Base-by-base conservation (phyloP, 1,139 yeast genomes). In the Suhomyces choctaworum region DNA sequence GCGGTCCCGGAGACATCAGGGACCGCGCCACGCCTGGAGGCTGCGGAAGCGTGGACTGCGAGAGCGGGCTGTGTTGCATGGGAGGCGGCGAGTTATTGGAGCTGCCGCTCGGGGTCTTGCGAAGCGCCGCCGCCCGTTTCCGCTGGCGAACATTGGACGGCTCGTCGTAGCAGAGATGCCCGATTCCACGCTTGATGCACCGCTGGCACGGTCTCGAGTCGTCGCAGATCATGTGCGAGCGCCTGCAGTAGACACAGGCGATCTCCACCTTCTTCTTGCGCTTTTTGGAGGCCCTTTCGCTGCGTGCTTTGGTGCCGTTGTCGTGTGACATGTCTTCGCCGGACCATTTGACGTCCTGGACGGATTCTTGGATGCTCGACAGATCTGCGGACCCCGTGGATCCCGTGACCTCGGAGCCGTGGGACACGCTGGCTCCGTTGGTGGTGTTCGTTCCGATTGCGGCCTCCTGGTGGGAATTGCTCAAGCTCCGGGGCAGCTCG, bases 181-280 rank as follows among this genome's bases (percentile, higher is more conserved):
- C 94, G 29, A 90, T 90, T 27, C 87, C 88, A 45, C 97, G 68
- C 57, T 86, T 87, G 14, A 89, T 73, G 60, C 97, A 90, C 34
- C 97, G 66, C 35, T 81, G 77, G 56, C 97, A 90, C 2, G 97
- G 97, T 40, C 97, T 68, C 10, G 78, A 67, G 27, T 80, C 83
- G 56, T 89, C 96, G 62, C 97, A 90, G 21, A 89, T 86, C 94
- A 90, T 88, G 58, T 90, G 97, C 1, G 96, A 87, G 31, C 97
- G 68, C 31, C 97, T 75, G 54, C 97, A 90, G 55, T 87, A 90
- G 2, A 90, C 86, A 64, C 97, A 90, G 0, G 97, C 96, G 40
- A 74, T 66, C 20, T 67, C 77, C 20, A 77, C 81, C 52, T 76
- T 80, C 60, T 77, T 78, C 58, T 76, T 75, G 36, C 74, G 40